phyloP scores from a whole-genome alignment of 306 rosid genomes.

The Trichosanthes cucumerina region DNA sequence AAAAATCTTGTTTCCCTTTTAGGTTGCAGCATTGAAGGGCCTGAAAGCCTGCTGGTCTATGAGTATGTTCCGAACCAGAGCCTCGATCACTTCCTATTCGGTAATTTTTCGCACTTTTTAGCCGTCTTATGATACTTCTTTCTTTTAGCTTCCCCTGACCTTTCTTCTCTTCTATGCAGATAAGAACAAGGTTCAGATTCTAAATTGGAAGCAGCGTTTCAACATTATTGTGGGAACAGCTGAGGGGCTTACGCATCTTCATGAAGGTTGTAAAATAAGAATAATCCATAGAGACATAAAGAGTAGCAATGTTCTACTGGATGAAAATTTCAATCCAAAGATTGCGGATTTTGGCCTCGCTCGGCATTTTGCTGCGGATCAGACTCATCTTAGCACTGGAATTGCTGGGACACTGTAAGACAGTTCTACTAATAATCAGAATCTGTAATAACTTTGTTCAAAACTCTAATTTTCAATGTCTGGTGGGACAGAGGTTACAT shows the following conservation, averaged over 20 bases:
- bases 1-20: conserved; percentile 66
- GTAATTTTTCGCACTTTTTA: conserved; percentile 23
- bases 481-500: conserved; percentile 55
- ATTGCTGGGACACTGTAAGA: conserved; percentile 92
- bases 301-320: conserved; percentile 81
- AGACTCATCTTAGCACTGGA: conserved; percentile 77
- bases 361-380: conserved; percentile 62
- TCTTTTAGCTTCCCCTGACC: not conserved
- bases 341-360: conserved; percentile 88
- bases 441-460: not conserved
- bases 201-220: conserved; percentile 62
- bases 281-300: conserved; percentile 88
- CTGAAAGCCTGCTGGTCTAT: conserved; percentile 82
- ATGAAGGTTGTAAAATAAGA: conserved; percentile 49
- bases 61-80: conserved; percentile 60
- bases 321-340: conserved; percentile 61
- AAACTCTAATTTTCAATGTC: not conserved
- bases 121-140: not conserved
- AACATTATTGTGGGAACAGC: conserved; percentile 63
- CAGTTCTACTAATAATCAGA: not conserved
- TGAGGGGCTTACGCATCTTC: conserved; percentile 84
- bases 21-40: conserved; percentile 97
- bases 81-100: conserved; percentile 68
- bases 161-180: conserved; percentile 31
- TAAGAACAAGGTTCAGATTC: conserved; percentile 41